Base-by-base conservation (phyloP, 2,329 filamentous ascomycete genomes). In the Ophiostoma montium region DNA sequence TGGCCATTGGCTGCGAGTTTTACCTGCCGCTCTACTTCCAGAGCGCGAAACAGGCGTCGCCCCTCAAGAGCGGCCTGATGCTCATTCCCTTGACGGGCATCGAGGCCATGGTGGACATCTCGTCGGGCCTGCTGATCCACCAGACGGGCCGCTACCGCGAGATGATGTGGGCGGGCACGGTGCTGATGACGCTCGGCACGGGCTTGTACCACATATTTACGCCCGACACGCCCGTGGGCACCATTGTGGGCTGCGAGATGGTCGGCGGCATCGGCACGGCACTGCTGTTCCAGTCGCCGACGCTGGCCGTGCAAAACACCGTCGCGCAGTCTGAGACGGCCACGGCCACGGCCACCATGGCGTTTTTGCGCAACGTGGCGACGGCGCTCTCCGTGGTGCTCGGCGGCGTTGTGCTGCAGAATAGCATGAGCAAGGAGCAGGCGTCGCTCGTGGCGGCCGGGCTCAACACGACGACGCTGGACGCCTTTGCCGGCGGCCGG, bases 371-470 rank as follows among this genome's bases (percentile, higher is more conserved):
- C 23, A 71, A 72, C 56, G 66, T 88, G 3, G 80, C 78, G 10
- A 84, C 79, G 0, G 74, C 79, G 2, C 74, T 81, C 18, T 80
- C 78, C 0, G 74, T 87, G 47, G 82, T 86, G 1, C 70, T 88
- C 35, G 85, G 85, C 21, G 79, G 82, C n/a, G 82, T 86, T 42
- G 74, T 89, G 35, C 88, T 89, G 65, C 80, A 86, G 63, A 88
- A 89, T 60, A 67, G 74, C 52, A 85, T 87, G 78, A 65, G 76
- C 54, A 68, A 67, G 43, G 43, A 51, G 35, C 52, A 53, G 43
- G 21, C 43, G 12, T 16, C 21, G 43, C 52, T 53, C n/a, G 74
- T 78, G 56, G 67, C 42, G 2, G 52, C 52, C 3, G 52, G 52
- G 46, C 46, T 53, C 51, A 49, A 52, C 33, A 44, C 43, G 30